Evolutionary conservation across 306 rosid species (phyloP).

Genomic region (Cicer cuneatum): DNA sequence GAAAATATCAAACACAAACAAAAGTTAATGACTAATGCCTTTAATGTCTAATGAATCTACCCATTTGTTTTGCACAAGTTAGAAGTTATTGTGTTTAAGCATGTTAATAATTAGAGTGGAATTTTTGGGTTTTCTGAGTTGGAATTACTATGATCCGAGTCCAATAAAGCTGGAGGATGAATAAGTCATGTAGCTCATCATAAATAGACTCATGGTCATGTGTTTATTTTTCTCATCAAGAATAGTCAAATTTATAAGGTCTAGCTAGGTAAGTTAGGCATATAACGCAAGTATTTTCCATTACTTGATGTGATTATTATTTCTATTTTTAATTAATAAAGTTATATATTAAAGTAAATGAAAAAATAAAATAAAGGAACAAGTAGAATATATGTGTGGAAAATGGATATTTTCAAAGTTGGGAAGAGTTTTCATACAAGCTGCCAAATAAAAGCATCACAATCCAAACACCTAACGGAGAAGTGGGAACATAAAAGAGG

Average conservation of each 20-base stretch:
- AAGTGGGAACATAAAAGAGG: constrained; percentile 44
- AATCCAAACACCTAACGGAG: constrained; percentile 55
- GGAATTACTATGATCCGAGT: constrained; percentile 32
- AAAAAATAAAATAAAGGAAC: background rate
- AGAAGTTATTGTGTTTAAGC: constrained; percentile 44
- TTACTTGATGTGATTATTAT: background rate
- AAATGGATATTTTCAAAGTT: constrained; percentile 44
- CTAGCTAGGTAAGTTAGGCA: constrained; percentile 45
- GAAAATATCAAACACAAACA: constrained; percentile 33
- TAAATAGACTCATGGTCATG: background rate
- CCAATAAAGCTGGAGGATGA: constrained; percentile 61
- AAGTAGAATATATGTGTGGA: background rate
- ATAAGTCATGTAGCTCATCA: constrained; percentile 11
- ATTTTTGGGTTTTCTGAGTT: constrained; percentile 41
- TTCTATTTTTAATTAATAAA: background rate
- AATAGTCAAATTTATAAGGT: constrained; percentile 35
- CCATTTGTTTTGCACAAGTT: constrained; percentile 26
- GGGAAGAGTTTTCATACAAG: constrained; percentile 51
- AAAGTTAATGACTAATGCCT: constrained; percentile 11
- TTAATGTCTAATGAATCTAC: constrained; percentile 30
- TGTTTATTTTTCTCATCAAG: background rate
- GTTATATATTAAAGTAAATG: background rate
- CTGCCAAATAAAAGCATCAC: constrained; percentile 41
- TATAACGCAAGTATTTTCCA: constrained; percentile 14
- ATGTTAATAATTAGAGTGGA: constrained; percentile 17